phyloP scores from a whole-genome alignment of 805 yeast genomes.

The Saccharomyces kudriavzevii region DNA sequence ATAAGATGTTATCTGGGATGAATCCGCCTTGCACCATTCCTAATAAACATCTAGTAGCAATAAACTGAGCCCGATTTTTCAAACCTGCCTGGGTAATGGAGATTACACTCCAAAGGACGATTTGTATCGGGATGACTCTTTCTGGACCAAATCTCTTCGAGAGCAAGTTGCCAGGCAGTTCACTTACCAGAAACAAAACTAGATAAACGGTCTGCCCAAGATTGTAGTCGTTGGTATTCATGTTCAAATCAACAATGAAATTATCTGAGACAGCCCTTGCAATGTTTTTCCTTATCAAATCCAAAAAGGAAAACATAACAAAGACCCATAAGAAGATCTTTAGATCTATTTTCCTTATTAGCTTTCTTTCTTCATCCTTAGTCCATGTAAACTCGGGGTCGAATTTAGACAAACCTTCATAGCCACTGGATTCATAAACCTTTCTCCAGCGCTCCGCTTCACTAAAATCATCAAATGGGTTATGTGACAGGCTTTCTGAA shows the following conservation, averaged over 20 bases:
- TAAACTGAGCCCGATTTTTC: constrained; percentile 35
- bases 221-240: constrained; percentile 53
- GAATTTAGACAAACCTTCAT: constrained; percentile 46
- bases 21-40: constrained; percentile 64
- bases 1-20: constrained; percentile 44
- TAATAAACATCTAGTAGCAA: constrained; percentile 40
- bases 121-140: constrained; percentile 51
- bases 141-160: constrained; percentile 58
- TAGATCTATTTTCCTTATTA: constrained; percentile 46
- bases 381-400: constrained; percentile 55
- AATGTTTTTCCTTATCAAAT: constrained; percentile 50
- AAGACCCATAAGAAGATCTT: constrained; percentile 50
- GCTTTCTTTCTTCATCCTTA: constrained; percentile 39
- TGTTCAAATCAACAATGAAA: constrained; percentile 39
- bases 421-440: constrained; percentile 39
- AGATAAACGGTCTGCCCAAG: constrained; percentile 47
- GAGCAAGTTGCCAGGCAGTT: constrained; percentile 56
- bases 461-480: constrained; percentile 32
- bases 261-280: constrained; percentile 52
- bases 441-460: constrained; percentile 39
- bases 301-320: constrained; percentile 48
- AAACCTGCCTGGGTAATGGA: constrained; percentile 44
- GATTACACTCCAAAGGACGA: constrained; percentile 49
- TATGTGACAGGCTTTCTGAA: background rate
- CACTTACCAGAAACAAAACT: constrained; percentile 46